These are phyloP conservation scores for Amaranthus hypochondriacus DNA, from an alignment of 148 eudicot genomes.

Conservation along the genomic window DNA sequence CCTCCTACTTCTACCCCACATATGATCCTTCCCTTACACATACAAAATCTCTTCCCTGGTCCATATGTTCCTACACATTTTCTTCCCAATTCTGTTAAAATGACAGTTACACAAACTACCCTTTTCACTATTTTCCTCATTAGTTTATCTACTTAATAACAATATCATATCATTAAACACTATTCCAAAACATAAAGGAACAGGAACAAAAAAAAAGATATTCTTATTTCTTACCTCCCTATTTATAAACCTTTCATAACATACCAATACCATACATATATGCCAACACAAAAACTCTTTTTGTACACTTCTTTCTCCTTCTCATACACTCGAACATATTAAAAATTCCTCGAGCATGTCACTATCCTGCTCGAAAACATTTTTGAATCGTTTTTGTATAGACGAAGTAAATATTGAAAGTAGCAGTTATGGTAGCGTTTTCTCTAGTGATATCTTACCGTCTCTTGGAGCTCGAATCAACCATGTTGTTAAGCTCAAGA, in stretches of 20 bases:
- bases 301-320: slow-evolving; percentile 1
- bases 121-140: slow-evolving; percentile 22
- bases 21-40: not conserved
- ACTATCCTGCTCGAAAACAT: slow-evolving; percentile 35
- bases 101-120: slow-evolving; percentile 12
- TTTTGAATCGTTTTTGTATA: slow-evolving; percentile 44
- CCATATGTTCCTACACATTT: slow-evolving; percentile 1
- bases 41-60: slow-evolving; percentile 9
- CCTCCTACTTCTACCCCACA: slow-evolving; percentile 4
- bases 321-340: not conserved
- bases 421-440: slow-evolving; percentile 41
- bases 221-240: slow-evolving; percentile 12
- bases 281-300: slow-evolving; percentile 3
- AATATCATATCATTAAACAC: not conserved
- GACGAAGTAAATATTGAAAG: slow-evolving; percentile 41
- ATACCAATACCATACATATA: not conserved
- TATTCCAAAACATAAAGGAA: not conserved
- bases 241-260: slow-evolving; percentile 1
- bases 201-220: not conserved
- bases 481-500: slow-evolving; percentile 41
- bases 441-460: slow-evolving; percentile 65
- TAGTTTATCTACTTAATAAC: slow-evolving; percentile 11
- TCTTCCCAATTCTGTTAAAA: slow-evolving; percentile 8
- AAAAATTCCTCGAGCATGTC: slow-evolving; percentile 30
- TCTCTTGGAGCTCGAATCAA: slow-evolving; percentile 81